Base-by-base conservation (phyloP, 805 yeast species). In the Lachancea meyersii region DNA sequence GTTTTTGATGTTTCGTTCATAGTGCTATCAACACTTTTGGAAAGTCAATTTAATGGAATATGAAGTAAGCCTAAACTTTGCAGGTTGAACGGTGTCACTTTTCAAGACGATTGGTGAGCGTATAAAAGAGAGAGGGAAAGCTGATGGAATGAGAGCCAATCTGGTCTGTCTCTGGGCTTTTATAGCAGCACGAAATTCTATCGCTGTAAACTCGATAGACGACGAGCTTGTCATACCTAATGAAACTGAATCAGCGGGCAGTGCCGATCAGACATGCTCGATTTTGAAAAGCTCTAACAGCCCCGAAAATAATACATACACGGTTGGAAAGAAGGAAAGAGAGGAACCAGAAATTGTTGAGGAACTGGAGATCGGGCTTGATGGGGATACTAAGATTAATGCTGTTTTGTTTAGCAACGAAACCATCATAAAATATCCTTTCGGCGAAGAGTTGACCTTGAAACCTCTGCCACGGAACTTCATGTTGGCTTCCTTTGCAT, bases 381-480 rank as follows among this genome's bases (percentile, higher is more conserved):
- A 23, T 6, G 26, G 10, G 26, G 10, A 23, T 10, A 23, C 10
- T 10, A 10, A 23, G 26, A 23, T 10, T 6, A 23, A 23, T 23
- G 26, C 21, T 13, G 41, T 31, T 14, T 31, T 33, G 19, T 38
- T 30, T 21, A 30, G 31, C 6, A 22, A 31, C 20, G 18, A 20
- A 20, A 35, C 24, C 8, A 7, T 20, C 13, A 35, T 54, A 4
- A 41, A 49, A 19, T 69, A 69, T 46, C 76, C 76, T 2, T 87
- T 79, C 58, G 58, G 68, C 16, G 97, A 89, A 65, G 53, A 63
- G 11, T 70, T 89, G 30, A 63, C 69, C 19, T 57, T 91, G 24
- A 75, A 67, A 47, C 95, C 96, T 1, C 70, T 89, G 40, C 79
- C 89, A n/a, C 72, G 80, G 37, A 84, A 85, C 61, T 74, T 75